A percentile compares a stretch with the other conserved stretches of the same genome.
Conservation (phyloP, 2,329 filamentous ascomycete species). For the Penicillium glabrum region DNA sequence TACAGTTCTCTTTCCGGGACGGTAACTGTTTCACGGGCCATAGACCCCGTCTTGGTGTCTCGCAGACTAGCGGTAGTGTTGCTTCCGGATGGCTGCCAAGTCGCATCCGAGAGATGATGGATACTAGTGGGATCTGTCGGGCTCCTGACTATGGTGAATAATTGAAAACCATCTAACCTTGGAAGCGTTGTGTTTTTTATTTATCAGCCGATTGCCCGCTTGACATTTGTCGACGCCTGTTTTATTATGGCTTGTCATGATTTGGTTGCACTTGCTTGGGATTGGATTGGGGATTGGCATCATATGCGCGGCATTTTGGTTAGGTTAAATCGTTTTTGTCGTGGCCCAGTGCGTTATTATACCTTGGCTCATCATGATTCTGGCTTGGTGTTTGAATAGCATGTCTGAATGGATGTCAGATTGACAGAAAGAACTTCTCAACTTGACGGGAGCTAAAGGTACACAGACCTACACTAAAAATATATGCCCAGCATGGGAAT, state of each 20-base stretch:
- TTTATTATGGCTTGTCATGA: conserved; percentile 2
- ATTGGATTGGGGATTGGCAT: conserved; percentile 1
- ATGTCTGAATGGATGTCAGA: not conserved
- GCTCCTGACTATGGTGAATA: conserved; percentile 26
- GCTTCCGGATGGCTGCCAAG: conserved; percentile 34
- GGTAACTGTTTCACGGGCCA: conserved; percentile 31
- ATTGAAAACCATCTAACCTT: not conserved
- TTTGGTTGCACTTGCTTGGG: not conserved
- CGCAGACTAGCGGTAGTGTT: conserved; percentile 12
- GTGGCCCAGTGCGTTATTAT: not conserved
- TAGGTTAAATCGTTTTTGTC: not conserved
- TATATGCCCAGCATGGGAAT: not conserved
- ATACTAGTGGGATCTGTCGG: conserved; percentile 27
- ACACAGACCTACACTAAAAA: conserved; percentile 5
- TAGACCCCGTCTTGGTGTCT: conserved; percentile 32
- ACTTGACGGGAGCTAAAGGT: not conserved
- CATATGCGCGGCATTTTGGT: not conserved
- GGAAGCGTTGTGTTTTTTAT: not conserved
- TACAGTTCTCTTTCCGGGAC: conserved; percentile 33
- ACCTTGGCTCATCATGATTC: not conserved
- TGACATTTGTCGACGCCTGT: not conserved
- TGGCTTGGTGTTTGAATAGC: not conserved
- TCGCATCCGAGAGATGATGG: conserved; percentile 30
- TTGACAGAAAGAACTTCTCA: not conserved
- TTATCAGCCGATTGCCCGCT: not conserved